A percentile compares a stretch with the other conserved stretches of the same genome.
Conservation (phyloP, 352 stramenopile species). For the Globisporangium spinosum region DNA sequence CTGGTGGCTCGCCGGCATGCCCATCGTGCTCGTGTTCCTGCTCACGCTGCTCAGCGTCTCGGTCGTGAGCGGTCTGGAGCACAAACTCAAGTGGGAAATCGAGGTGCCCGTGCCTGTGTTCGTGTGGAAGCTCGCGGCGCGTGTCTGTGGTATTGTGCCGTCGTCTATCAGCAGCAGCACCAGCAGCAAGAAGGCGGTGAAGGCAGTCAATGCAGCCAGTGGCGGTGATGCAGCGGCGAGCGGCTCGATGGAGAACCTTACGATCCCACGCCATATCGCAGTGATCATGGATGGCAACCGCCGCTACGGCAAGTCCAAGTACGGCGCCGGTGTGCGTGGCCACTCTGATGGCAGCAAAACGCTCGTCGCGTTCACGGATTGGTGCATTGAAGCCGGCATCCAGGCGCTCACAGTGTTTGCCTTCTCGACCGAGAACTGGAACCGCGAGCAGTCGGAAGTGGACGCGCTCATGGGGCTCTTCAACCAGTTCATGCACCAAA, state of each 20-base stretch:
- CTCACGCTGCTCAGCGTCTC: constrained; percentile 75
- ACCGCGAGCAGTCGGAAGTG: constrained; percentile 87
- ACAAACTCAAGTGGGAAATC: constrained; percentile 31
- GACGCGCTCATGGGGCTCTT: constrained; percentile 93
- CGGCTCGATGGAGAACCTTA: constrained; percentile 20
- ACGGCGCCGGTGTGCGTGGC: constrained; percentile 73
- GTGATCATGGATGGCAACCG: constrained; percentile 97
- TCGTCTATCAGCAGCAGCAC: background rate
- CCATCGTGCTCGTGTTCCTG: constrained; percentile 63
- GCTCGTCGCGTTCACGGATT: constrained; percentile 94
- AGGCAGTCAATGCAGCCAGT: constrained; percentile 1
- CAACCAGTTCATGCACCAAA: constrained; percentile 93
- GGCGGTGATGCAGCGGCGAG: background rate
- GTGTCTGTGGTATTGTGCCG: constrained; percentile 4
- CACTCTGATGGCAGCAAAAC: constrained; percentile 95
- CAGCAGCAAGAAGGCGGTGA: constrained; percentile 1
- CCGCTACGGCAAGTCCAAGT: constrained; percentile 88
- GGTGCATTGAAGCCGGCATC: constrained; percentile 92
- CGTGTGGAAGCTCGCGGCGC: constrained; percentile 19
- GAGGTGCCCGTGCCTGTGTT: constrained; percentile 19
- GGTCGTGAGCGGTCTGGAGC: constrained; percentile 51
- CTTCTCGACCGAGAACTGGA: constrained; percentile 97
- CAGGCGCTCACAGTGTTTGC: constrained; percentile 93
- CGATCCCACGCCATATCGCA: constrained; percentile 87
- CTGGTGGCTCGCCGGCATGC: constrained; percentile 83